These are phyloP conservation scores for Fusarium pseudonygamai DNA, from an alignment of 2,329 filamentous ascomycete species.

Conservation along the genomic window DNA sequence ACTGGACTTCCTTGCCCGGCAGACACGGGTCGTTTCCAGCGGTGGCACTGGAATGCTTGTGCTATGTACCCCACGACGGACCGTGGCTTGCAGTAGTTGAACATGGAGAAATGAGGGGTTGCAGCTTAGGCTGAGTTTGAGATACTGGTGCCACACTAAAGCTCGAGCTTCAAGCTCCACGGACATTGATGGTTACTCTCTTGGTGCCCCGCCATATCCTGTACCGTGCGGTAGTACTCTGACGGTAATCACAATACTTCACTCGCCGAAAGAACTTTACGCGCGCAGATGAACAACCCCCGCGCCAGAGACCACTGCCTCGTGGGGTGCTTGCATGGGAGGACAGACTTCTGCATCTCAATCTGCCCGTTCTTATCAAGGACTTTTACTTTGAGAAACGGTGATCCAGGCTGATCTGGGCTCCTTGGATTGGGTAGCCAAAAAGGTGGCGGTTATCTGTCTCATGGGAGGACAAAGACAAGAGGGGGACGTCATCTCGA, in stretches of 20 bases:
- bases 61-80: slow-evolving; percentile 25
- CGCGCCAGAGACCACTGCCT: slow-evolving; percentile 10
- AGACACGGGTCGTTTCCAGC: slow-evolving; percentile 1
- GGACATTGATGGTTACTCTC: slow-evolving; percentile 17
- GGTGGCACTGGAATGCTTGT: slow-evolving; percentile 5
- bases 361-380: slow-evolving; percentile 28
- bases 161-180: neutral
- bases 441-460: slow-evolving; percentile 29
- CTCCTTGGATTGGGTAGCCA: slow-evolving; percentile 25
- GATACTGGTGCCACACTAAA: slow-evolving; percentile 3
- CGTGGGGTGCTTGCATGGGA: slow-evolving; percentile 29
- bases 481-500: slow-evolving; percentile 30
- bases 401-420: slow-evolving; percentile 22
- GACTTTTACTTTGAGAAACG: slow-evolving; percentile 28
- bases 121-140: slow-evolving; percentile 13
- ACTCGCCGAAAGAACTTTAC: neutral
- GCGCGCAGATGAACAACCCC: slow-evolving; percentile 12
- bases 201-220: slow-evolving; percentile 13
- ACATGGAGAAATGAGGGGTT: slow-evolving; percentile 43
- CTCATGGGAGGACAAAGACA: slow-evolving; percentile 21
- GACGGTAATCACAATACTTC: neutral
- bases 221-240: slow-evolving; percentile 1
- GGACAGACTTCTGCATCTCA: slow-evolving; percentile 10
- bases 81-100: slow-evolving; percentile 43
- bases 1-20: neutral